phyloP scores from a whole-genome alignment of 2,329 filamentous ascomycete genomes.

The Penicillium sp. region DNA sequence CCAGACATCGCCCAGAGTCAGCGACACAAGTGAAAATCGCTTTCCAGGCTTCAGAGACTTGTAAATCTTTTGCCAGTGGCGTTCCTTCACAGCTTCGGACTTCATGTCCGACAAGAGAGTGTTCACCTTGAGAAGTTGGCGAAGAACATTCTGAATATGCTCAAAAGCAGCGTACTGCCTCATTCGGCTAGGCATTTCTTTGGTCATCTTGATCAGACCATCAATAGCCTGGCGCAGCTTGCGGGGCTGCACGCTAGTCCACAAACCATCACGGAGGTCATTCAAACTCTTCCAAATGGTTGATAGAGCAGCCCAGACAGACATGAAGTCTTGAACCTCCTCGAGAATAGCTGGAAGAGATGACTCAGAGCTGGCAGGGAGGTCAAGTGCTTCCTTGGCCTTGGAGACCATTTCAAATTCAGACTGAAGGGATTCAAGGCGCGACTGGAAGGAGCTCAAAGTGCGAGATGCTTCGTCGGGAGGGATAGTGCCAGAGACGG shows the following conservation, averaged over 20 bases:
- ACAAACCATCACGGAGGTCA: slow-evolving; percentile 85
- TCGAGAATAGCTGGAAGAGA: slow-evolving; percentile 84
- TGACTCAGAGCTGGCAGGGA: slow-evolving; percentile 75
- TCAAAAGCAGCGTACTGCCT: slow-evolving; percentile 99
- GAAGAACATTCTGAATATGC: slow-evolving; percentile 88
- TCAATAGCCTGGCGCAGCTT: slow-evolving; percentile 90
- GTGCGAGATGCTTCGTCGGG: slow-evolving; percentile 84
- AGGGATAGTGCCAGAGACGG: slow-evolving; percentile 88
- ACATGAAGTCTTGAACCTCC: slow-evolving; percentile 98
- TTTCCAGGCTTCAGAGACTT: slow-evolving; percentile 91
- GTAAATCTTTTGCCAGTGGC: slow-evolving; percentile 98
- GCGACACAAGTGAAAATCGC: slow-evolving; percentile 87
- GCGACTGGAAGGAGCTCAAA: slow-evolving; percentile 75
- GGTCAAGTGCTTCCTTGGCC: slow-evolving; percentile 92
- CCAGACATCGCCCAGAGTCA: slow-evolving; percentile 98
- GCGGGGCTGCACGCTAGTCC: slow-evolving; percentile 92
- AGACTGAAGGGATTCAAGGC: slow-evolving; percentile 78
- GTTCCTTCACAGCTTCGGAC: slow-evolving; percentile 91
- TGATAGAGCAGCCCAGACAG: slow-evolving; percentile 91
- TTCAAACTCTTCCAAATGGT: slow-evolving; percentile 97
- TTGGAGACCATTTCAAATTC: slow-evolving; percentile 93
- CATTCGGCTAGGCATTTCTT: slow-evolving; percentile 99
- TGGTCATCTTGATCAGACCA: slow-evolving; percentile 92
- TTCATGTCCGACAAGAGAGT: slow-evolving; percentile 84
- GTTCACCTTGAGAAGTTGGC: slow-evolving; percentile 88